phyloP scores from a whole-genome alignment of 805 yeast genomes.

The Lipomyces lipofer region DNA sequence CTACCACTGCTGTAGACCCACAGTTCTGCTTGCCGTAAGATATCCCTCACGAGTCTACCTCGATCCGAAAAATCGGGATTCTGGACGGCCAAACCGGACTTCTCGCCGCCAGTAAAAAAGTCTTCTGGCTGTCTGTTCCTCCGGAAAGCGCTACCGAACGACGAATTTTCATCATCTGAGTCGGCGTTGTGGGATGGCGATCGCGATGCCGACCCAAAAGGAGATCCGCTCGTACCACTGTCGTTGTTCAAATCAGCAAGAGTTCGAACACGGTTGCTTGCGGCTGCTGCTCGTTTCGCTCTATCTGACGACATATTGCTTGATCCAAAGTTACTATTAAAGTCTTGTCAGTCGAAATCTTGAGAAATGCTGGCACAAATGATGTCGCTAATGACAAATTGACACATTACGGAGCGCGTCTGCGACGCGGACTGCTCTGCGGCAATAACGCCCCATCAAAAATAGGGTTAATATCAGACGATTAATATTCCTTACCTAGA shows the following conservation, averaged over 20 bases:
- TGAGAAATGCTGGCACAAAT: too few species aligned
- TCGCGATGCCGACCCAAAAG: conserved; percentile 3
- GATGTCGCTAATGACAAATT: too few species aligned
- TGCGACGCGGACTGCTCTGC: too few species aligned
- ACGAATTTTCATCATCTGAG: conserved; percentile 36
- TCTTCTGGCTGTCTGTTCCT: conserved; percentile 40
- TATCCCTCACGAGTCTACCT: conserved; percentile 38
- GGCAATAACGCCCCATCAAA: too few species aligned
- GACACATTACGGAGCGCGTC: too few species aligned
- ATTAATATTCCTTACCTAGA: too few species aligned
- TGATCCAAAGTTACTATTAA: not conserved
- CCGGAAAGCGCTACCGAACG: conserved; percentile 11
- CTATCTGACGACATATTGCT: conserved; percentile 6
- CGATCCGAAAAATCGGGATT: conserved; percentile 51
- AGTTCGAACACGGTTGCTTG: conserved; percentile 24
- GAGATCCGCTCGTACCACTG: conserved; percentile 9
- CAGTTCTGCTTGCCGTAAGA: conserved; percentile 41
- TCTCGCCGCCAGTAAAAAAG: conserved; percentile 63
- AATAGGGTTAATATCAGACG: too few species aligned
- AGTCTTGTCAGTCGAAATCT: too few species aligned
- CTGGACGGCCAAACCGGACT: conserved; percentile 73
- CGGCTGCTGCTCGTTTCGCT: conserved; percentile 24
- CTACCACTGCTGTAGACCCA: too few species aligned
- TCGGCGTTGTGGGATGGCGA: not conserved
- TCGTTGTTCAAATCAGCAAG: conserved; percentile 24